Evolutionary conservation across 2,329 filamentous ascomycete species (phyloP), one percentile per base, ranked within the genome.

Genomic region (Aspergillus caelatus): DNA sequence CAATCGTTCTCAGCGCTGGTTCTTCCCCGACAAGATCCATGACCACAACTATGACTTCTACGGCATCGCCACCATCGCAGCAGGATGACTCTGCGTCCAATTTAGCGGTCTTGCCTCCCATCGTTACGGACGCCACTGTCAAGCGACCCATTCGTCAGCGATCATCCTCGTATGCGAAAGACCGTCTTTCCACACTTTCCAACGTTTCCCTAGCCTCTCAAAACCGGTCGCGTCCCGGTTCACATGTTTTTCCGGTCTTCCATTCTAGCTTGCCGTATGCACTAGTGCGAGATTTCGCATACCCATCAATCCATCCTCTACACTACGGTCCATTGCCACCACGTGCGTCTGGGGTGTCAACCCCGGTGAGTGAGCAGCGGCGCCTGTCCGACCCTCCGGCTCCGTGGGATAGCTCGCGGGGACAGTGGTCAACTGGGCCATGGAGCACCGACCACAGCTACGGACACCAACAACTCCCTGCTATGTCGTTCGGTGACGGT

Each of bases 271-370:
- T 97, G 21, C 80, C 91, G 8, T 97, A 97, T 77, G 89, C 93
- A n/a, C 84, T 92, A 52, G 94, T 99, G 68, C 91, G 95, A 73
- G 95, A 99, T 83, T 99, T 98, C 80, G 95, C 95, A 70, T 99
- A 98, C 76, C 88, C 92, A 36, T 76, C 86, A 30, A 85, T 86
- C 61, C 92, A 98, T 77, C 93, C 92, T 50, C 85, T 97, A 78
- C 95, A 98, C 82, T 97, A 97, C 83, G 95, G 95, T 1, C 91
- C 94, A n/a, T 89, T 92, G 19, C 90, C 90, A 59, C 87, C 88
- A n/a, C 84, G 67, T 53, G 69, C 88, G 10, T 96, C 93, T 0
- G 90, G 89, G 62, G 85, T 91, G 70, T 94, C 91, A n/a, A 97
- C 94, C 0, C 93, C 94, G 11, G 89, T 87, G 19, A 95, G 91